Percentiles rank a stretch among this genome's conserved stretches.
Evolutionary conservation across 148 eudicot genomes (phyloP).

Genomic region (Pharnaceum exiguum): DNA sequence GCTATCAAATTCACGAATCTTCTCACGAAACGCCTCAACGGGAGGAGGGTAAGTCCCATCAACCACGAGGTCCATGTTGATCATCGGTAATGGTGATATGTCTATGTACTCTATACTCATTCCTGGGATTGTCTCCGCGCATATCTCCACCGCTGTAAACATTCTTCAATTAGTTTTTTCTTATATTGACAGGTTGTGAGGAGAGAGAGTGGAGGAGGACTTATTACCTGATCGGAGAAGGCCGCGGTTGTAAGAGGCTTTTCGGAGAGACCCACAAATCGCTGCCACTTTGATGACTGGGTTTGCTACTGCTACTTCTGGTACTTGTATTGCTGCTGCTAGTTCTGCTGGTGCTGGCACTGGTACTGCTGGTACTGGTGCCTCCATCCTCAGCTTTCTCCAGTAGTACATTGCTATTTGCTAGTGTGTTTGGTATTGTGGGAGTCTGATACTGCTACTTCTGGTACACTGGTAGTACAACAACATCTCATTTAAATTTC

Average conservation of each 20-base stretch:
- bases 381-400: too few relatives aligned
- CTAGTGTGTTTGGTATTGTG: too few relatives aligned
- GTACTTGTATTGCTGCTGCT: conserved; percentile 19
- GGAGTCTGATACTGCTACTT: too few relatives aligned
- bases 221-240: conserved; percentile 65
- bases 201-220: not conserved
- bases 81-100: conserved; percentile 66
- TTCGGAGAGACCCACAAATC: conserved; percentile 77
- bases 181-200: not conserved
- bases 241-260: conserved; percentile 68
- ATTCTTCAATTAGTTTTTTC: not conserved
- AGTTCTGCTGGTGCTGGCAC: not conserved
- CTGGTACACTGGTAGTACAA: too few relatives aligned
- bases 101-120: conserved; percentile 65
- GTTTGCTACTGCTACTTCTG: conserved; percentile 19
- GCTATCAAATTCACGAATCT: conserved; percentile 65
- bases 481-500: too few relatives aligned
- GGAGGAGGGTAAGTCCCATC: conserved; percentile 51
- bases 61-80: conserved; percentile 80
- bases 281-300: conserved; percentile 65
- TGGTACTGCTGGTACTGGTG: not conserved
- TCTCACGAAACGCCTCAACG: conserved; percentile 70
- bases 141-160: conserved; percentile 43
- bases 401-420: too few relatives aligned
- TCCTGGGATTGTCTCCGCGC: conserved; percentile 41